These are phyloP conservation scores for Biscogniauxia sp. DNA, from an alignment of 2,329 filamentous ascomycete species.

Conservation along the genomic window DNA sequence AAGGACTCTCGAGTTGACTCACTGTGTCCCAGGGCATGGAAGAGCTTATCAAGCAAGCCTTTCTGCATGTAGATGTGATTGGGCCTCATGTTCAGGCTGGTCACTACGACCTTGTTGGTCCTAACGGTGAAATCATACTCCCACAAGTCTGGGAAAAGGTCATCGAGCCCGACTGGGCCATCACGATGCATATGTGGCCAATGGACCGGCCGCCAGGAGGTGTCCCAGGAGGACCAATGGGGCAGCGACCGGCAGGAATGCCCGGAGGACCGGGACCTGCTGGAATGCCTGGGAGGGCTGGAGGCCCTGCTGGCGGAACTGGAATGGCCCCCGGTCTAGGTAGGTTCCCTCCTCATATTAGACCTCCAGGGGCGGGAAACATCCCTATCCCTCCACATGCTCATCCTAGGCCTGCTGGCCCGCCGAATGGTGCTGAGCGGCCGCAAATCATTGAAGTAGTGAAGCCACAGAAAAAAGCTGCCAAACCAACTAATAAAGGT, in stretches of 20 bases:
- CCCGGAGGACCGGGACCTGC: not conserved
- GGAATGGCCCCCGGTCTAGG: conserved; percentile 2
- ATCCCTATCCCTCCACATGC: not conserved
- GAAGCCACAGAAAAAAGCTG: conserved; percentile 26
- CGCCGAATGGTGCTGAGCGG: conserved; percentile 2
- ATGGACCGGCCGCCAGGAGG: conserved; percentile 37
- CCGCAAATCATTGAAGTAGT: conserved; percentile 26
- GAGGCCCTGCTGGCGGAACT: not conserved
- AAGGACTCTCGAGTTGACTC: conserved; percentile 3
- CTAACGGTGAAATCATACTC: conserved; percentile 79
- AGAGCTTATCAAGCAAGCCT: conserved; percentile 80
- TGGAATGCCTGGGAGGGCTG: conserved; percentile 7
- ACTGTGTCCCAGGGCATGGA: conserved; percentile 67
- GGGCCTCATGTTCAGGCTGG: conserved; percentile 74
- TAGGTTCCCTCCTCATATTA: not conserved
- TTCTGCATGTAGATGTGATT: conserved; percentile 73
- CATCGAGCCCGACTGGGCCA: conserved; percentile 72
- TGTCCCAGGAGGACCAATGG: conserved; percentile 11
- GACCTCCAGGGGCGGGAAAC: not conserved
- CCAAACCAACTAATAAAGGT: conserved; percentile 25
- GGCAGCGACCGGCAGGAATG: not conserved
- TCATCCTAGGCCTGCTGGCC: not conserved
- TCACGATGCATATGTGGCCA: conserved; percentile 66
- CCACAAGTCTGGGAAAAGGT: conserved; percentile 80
- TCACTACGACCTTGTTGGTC: conserved; percentile 77